Evolutionary conservation across 805 yeast genomes (phyloP).

Genomic region (Metschnikowia henanensis): DNA sequence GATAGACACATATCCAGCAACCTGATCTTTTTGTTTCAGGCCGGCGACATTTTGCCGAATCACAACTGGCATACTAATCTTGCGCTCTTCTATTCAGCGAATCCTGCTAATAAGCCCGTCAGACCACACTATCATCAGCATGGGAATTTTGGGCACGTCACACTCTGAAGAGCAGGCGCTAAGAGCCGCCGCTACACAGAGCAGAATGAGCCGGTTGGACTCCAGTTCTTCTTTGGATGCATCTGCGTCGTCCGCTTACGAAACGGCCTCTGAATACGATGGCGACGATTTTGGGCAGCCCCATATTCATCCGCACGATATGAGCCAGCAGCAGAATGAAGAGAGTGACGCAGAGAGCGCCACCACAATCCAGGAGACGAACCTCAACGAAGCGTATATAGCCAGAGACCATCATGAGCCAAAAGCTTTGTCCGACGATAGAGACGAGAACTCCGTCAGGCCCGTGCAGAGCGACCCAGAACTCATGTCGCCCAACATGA

Average conservation of each 20-base stretch:
- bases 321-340: not conserved
- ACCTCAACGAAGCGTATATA: not conserved
- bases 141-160: conserved; percentile 40
- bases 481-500: not conserved
- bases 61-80: no score
- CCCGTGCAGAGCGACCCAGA: not conserved
- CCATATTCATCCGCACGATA: not conserved
- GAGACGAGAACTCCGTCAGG: conserved; percentile 1
- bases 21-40: no score
- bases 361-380: conserved; percentile 13
- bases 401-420: not conserved
- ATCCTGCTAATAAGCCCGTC: no score
- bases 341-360: conserved; percentile 12
- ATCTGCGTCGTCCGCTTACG: conserved; percentile 32
- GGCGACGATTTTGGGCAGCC: conserved; percentile 13
- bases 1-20: no score
- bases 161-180: conserved; percentile 28
- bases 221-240: conserved; percentile 18
- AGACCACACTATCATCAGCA: conserved; percentile 3
- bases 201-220: conserved; percentile 7
- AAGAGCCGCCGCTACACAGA: conserved; percentile 25
- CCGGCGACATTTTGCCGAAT: no score
- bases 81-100: no score
- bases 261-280: conserved; percentile 28
- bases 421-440: not conserved